phyloP scores from a whole-genome alignment of 2,329 filamentous ascomycete genomes.

The Scedosporium dehoogii region DNA sequence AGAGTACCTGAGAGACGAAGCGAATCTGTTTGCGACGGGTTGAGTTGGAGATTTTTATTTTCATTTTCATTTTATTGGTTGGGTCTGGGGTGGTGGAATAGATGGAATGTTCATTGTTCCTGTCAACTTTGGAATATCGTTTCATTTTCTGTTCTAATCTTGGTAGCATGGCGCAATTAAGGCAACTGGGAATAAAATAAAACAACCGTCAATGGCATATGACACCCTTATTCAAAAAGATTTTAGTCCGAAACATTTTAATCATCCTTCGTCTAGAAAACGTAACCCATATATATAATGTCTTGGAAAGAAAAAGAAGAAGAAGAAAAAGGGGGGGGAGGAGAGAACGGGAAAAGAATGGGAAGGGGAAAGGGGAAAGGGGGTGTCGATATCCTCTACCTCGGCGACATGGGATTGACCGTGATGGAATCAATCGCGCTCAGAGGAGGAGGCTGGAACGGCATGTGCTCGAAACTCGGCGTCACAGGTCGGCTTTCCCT shows the following conservation, averaged over 20 bases:
- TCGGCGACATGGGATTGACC: neutral
- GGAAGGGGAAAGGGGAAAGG: too few species aligned
- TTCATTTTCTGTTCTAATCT: constrained; percentile 1
- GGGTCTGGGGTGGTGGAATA: constrained; percentile 1
- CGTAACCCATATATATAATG: neutral
- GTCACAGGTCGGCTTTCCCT: constrained; percentile 43
- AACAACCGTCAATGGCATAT: neutral
- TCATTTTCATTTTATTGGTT: neutral
- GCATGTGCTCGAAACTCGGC: constrained; percentile 23
- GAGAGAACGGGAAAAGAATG: neutral
- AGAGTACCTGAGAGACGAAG: constrained; percentile 83
- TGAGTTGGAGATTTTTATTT: constrained; percentile 16
- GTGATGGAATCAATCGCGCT: constrained; percentile 3
- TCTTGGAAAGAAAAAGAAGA: neutral
- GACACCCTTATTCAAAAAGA: neutral
- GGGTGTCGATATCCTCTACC: neutral
- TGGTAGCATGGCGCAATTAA: constrained; percentile 5
- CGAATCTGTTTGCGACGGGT: constrained; percentile 50
- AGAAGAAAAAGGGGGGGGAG: neutral
- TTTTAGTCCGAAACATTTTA: neutral
- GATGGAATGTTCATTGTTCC: constrained; percentile 7
- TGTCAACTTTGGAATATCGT: neutral
- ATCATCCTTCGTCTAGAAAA: neutral
- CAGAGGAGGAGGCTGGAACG: neutral
- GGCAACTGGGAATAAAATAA: constrained; percentile 1